These are phyloP conservation scores for Penstemon barbatus DNA, from an alignment of 257 asterid species.

Conservation along the genomic window DNA sequence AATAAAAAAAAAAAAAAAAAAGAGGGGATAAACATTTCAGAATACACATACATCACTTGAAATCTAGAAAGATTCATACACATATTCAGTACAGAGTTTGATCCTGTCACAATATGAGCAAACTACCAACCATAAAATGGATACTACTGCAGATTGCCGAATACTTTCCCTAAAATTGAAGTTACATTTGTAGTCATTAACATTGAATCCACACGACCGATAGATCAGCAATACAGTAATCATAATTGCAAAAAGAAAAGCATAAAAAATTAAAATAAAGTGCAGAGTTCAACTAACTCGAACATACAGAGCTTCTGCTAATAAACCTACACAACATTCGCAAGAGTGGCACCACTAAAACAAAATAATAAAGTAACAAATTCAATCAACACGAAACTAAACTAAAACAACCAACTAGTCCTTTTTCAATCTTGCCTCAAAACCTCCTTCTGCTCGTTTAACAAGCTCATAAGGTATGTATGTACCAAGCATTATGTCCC, in stretches of 20 bases:
- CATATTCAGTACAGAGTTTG: constrained; percentile 22
- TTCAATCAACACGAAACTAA: constrained; percentile 13
- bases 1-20: not conserved
- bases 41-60: constrained; percentile 15
- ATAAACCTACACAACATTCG: constrained; percentile 24
- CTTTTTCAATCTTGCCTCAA: constrained; percentile 71
- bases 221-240: constrained; percentile 20
- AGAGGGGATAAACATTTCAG: not conserved
- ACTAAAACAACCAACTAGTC: constrained; percentile 35
- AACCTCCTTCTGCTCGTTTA: constrained; percentile 77
- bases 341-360: constrained; percentile 27
- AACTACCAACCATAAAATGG: constrained; percentile 20
- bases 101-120: constrained; percentile 30
- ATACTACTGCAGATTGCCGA: constrained; percentile 40
- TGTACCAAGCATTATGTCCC: constrained; percentile 90
- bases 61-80: not conserved
- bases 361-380: constrained; percentile 25
- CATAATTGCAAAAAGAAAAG: constrained; percentile 16
- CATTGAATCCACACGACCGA: constrained; percentile 27
- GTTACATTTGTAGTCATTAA: constrained; percentile 36
- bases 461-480: constrained; percentile 62
- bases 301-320: constrained; percentile 35
- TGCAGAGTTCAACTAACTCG: constrained; percentile 31
- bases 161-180: constrained; percentile 18
- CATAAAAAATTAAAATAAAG: constrained; percentile 28